Conservation (phyloP, 2,329 filamentous ascomycete genomes). For the Cylindrodendrum hubeiense region DNA sequence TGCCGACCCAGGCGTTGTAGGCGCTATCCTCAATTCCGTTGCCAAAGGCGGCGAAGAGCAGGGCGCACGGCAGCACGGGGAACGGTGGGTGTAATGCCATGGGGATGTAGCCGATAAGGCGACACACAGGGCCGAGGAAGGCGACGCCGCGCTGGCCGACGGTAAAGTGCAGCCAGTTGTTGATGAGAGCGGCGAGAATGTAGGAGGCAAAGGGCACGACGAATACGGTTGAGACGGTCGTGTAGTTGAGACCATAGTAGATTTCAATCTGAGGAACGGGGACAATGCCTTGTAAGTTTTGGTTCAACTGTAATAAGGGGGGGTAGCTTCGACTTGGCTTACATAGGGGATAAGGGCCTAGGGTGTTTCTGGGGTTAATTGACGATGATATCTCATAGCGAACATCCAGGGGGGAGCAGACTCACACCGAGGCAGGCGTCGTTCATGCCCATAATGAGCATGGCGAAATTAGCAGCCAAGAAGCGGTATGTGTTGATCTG, state of each 20-base stretch:
- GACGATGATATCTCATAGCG: neutral
- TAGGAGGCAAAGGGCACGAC: conserved; percentile 76
- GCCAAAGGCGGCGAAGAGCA: conserved; percentile 76
- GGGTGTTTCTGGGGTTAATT: conserved; percentile 29
- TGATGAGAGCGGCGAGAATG: conserved; percentile 70
- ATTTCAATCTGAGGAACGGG: conserved; percentile 41
- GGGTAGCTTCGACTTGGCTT: conserved; percentile 37
- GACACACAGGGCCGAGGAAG: conserved; percentile 71
- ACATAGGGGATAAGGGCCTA: conserved; percentile 63
- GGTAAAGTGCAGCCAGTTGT: conserved; percentile 73
- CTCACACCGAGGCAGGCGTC: conserved; percentile 74
- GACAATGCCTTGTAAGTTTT: neutral
- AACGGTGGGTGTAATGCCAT: conserved; percentile 78
- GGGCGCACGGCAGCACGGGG: conserved; percentile 73
- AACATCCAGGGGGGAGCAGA: conserved; percentile 22
- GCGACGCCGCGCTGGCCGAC: conserved; percentile 80
- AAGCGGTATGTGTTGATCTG: conserved; percentile 69
- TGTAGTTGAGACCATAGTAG: conserved; percentile 73
- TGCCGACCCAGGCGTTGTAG: conserved; percentile 74
- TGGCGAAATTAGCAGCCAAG: conserved; percentile 69
- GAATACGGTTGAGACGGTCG: conserved; percentile 75
- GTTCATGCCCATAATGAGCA: conserved; percentile 76
- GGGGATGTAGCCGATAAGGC: conserved; percentile 74
- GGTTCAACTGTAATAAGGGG: neutral
- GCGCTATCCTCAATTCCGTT: conserved; percentile 75